phyloP scores from a whole-genome alignment of 192 early-diverging fungal species.

The Coemansia sp. region DNA sequence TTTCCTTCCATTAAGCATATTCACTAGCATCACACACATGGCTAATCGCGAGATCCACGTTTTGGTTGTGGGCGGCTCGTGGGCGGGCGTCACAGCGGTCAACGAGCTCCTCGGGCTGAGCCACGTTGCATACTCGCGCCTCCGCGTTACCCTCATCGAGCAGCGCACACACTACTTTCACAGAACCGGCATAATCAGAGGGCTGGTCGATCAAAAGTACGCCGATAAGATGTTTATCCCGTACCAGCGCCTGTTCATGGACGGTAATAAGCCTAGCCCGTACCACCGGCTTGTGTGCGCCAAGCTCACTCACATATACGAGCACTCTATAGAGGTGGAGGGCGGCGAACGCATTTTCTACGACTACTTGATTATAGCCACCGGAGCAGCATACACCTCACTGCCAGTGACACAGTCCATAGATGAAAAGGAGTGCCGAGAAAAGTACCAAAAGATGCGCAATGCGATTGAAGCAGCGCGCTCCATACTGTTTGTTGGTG shows the following conservation, averaged over 20 bases:
- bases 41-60: conserved; percentile 47
- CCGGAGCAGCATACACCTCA: conserved; percentile 57
- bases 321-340: conserved; percentile 53
- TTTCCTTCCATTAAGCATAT: neutral
- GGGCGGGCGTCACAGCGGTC: conserved; percentile 56
- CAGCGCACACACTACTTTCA: conserved; percentile 59
- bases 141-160: conserved; percentile 57
- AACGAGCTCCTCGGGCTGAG: conserved; percentile 29
- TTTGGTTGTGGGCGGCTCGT: conserved; percentile 57
- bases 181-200: conserved; percentile 57
- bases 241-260: conserved; percentile 52
- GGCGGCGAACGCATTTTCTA: conserved; percentile 57
- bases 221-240: conserved; percentile 57
- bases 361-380: conserved; percentile 69
- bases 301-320: conserved; percentile 44
- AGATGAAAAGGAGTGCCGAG: conserved; percentile 31
- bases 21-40: conserved; percentile 17
- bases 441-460: conserved; percentile 35
- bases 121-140: conserved; percentile 28
- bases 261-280: conserved; percentile 8
- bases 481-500: conserved; percentile 64
- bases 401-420: conserved; percentile 53
- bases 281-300: conserved; percentile 56
- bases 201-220: conserved; percentile 51
- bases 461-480: conserved; percentile 53